phyloP scores from a whole-genome alignment of 169 alveolate species.

The Plasmodium chabaudi region DNA sequence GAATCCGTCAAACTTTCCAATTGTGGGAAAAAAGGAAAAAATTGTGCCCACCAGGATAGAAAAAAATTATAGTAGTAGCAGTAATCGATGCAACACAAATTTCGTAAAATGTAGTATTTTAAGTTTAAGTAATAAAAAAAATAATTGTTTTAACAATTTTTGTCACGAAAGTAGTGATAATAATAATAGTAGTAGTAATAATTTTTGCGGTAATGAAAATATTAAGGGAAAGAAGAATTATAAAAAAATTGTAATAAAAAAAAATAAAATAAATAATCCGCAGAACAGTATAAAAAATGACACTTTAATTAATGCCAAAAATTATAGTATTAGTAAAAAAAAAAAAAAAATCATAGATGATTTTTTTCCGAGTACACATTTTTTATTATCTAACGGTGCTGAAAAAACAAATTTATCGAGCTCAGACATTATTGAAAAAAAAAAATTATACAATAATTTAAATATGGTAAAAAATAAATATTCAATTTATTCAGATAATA shows the following conservation, averaged over 20 bases:
- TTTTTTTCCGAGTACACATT: neutral
- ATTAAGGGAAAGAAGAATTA: neutral
- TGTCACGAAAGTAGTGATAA: neutral
- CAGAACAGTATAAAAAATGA: too few species aligned
- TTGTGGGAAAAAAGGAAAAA: neutral
- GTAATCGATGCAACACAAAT: neutral
- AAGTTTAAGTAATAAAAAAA: neutral
- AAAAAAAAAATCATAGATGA: neutral
- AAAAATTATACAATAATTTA: slow-evolving; percentile 1
- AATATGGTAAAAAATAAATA: slow-evolving; percentile 7
- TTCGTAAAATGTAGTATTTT: too few species aligned
- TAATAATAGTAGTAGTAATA: neutral
- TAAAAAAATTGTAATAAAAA: neutral
- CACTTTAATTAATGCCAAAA: too few species aligned
- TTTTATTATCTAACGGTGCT: neutral
- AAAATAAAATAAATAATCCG: neutral
- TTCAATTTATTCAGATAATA: neutral
- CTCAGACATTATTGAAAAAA: slow-evolving; percentile 7
- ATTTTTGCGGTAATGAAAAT: neutral
- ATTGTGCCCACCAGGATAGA: neutral
- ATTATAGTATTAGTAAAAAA: neutral
- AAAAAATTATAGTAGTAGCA: neutral
- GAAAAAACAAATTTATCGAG: slow-evolving; percentile 11
- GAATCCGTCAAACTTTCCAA: neutral
- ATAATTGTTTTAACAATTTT: slow-evolving; percentile 1